Conservation (phyloP, 2,329 filamentous ascomycete genomes). For the Macrophomina tecta region DNA sequence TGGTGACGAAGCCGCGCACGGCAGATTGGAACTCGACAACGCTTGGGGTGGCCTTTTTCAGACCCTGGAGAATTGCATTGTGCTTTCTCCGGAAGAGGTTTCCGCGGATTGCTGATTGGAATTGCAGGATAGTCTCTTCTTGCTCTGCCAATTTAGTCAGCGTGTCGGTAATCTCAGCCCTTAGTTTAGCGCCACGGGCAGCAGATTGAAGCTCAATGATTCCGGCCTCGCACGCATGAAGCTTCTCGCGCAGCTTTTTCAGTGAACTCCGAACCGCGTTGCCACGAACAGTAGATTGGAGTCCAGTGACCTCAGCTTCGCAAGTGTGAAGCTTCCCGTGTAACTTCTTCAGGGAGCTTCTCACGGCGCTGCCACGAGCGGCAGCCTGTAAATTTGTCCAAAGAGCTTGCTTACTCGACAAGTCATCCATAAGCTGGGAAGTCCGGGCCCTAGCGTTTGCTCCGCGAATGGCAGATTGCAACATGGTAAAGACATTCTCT, state of each 20-base stretch:
- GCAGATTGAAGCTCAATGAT: slow-evolving; percentile 20
- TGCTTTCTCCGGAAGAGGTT: slow-evolving; percentile 52
- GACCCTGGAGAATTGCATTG: slow-evolving; percentile 54
- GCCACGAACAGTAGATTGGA: slow-evolving; percentile 39
- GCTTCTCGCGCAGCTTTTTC: slow-evolving; percentile 13
- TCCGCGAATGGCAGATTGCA: slow-evolving; percentile 72
- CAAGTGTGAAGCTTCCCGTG: background rate
- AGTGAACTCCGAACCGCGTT: slow-evolving; percentile 2
- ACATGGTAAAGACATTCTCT: slow-evolving; percentile 51
- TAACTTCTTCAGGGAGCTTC: slow-evolving; percentile 5
- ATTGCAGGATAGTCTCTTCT: slow-evolving; percentile 49
- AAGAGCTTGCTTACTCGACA: slow-evolving; percentile 48
- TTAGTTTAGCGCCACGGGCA: slow-evolving; percentile 35
- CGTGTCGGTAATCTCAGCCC: slow-evolving; percentile 26
- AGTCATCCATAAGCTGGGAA: slow-evolving; percentile 46
- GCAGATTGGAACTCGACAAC: slow-evolving; percentile 71
- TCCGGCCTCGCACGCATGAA: slow-evolving; percentile 2
- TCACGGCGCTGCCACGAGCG: slow-evolving; percentile 18
- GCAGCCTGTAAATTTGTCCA: slow-evolving; percentile 48
- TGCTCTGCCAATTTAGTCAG: slow-evolving; percentile 47
- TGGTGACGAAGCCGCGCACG: slow-evolving; percentile 68
- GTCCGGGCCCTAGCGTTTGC: slow-evolving; percentile 48
- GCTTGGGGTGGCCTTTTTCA: slow-evolving; percentile 63
- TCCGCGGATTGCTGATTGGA: slow-evolving; percentile 61
- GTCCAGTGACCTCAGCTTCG: slow-evolving; percentile 19